These are phyloP conservation scores for Ceratocystis alfenasii DNA, from an alignment of 2,329 filamentous ascomycete species.

Conservation along the genomic window DNA sequence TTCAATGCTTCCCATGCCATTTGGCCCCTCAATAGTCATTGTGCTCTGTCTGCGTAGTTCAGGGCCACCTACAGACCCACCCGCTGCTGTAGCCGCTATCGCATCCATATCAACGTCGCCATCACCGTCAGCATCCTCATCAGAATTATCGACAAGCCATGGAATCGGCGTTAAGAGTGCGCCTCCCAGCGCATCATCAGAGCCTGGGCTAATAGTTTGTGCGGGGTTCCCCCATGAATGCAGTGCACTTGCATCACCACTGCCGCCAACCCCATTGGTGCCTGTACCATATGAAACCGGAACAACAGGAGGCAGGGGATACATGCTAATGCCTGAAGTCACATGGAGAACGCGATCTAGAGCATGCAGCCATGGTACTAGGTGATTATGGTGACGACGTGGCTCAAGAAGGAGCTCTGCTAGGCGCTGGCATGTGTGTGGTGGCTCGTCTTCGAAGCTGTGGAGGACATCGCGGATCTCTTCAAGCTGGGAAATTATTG, in stretches of 20 bases:
- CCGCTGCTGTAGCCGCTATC: constrained; percentile 16
- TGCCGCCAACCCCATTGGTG: constrained; percentile 33
- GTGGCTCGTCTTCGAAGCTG: constrained; percentile 62
- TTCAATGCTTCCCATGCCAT: constrained; percentile 66
- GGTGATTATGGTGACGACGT: constrained; percentile 63
- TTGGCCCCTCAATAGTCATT: constrained; percentile 69
- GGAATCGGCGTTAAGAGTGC: constrained; percentile 88
- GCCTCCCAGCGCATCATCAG: constrained; percentile 80
- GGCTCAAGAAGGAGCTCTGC: constrained; percentile 74
- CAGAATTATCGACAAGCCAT: constrained; percentile 52
- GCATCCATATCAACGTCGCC: constrained; percentile 17
- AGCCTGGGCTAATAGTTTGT: constrained; percentile 47
- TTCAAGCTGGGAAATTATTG: constrained; percentile 49
- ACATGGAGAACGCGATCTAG: constrained; percentile 85
- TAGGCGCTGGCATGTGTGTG: constrained; percentile 85
- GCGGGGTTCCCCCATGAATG: constrained; percentile 39
- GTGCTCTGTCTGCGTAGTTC: constrained; percentile 62
- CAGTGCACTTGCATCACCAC: constrained; percentile 23
- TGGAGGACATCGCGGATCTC: constrained; percentile 51
- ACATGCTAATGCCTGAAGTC: constrained; percentile 66
- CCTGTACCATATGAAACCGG: constrained; percentile 51
- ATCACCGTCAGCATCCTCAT: constrained; percentile 27
- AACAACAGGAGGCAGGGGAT: constrained; percentile 60
- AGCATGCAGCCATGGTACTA: constrained; percentile 78
- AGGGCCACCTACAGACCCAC: constrained; percentile 23